Evolutionary conservation across 192 early-diverging fungal genomes (phyloP), one percentile per base, ranked within the genome.

Genomic region (Entomortierella parvispora): DNA sequence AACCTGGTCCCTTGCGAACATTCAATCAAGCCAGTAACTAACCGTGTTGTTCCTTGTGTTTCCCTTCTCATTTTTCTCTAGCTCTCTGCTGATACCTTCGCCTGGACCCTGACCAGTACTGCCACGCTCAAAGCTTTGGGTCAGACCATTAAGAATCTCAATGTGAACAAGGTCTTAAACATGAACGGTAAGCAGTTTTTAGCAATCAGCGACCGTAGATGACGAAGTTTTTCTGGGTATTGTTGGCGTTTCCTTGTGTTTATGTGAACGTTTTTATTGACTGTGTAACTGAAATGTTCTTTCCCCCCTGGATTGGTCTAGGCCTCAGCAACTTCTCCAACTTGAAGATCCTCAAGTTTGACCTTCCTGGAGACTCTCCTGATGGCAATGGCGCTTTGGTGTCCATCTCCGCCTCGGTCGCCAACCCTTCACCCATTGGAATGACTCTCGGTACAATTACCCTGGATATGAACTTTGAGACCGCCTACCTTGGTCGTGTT

Each of bases 371-470:
- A 7, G 71, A 65, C 55, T 48, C 58, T 3, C 63, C 71, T 2
- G 58, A 75, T 1, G 54, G 54, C 34, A 28, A 22, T 4, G 70
- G 70, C 22, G 71, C 71, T 0, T 45, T 60, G 48, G 25, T 75
- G 26, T 15, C 62, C 3, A 75, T 75, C 51, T 10, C 37, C 4
- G 71, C 63, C 18, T 52, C 71, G 20, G 43, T 75, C n/a, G 71
- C 63, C 28, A 75, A 75, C 49, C 63, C 71, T 17, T 75, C 71
- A 11, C 71, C 71, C 40, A 66, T 75, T 18, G 71, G 71, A 43
- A 60, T 75, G 64, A 47, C 40, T 2, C 63, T 75, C 17, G 71
- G 71, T 9, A 75, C 71, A 20, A 62, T 75, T 29, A 75, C 71
- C 23, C 71, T 75, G 23, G 71, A 75, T 45, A 66, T 75, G 63